Conservation (phyloP, 192 early-diverging fungal species). For the Paraglomus occultum region DNA sequence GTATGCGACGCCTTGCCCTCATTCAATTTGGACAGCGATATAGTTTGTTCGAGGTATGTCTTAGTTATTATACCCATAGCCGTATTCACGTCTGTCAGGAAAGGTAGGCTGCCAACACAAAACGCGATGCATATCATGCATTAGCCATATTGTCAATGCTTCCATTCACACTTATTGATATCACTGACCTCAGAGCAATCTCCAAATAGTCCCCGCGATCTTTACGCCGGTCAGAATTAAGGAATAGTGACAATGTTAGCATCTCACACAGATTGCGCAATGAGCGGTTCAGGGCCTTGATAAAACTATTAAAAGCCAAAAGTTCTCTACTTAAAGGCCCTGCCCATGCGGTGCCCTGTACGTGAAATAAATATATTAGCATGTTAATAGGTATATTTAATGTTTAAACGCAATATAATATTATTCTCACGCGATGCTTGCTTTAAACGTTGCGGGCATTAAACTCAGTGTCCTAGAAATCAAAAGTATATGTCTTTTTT, state of each 20-base stretch:
- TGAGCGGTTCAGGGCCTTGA: slow-evolving; percentile 57
- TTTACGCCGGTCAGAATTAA: slow-evolving; percentile 48
- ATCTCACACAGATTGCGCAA: slow-evolving; percentile 62
- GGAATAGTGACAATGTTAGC: slow-evolving; percentile 50
- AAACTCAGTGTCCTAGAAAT: slow-evolving; percentile 54
- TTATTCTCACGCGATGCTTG: slow-evolving; percentile 18
- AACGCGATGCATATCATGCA: not conserved
- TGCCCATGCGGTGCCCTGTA: slow-evolving; percentile 49
- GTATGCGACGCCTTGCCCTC: slow-evolving; percentile 14
- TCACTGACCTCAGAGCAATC: slow-evolving; percentile 41
- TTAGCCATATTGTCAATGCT: not conserved
- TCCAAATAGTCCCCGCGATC: slow-evolving; percentile 48
- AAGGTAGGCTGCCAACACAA: slow-evolving; percentile 43
- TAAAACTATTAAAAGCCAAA: slow-evolving; percentile 71
- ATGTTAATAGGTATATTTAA: not conserved
- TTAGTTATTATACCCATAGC: slow-evolving; percentile 51
- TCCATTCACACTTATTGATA: not conserved
- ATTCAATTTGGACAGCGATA: slow-evolving; percentile 24
- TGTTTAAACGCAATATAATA: not conserved
- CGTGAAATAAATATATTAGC: not conserved
- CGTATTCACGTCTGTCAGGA: slow-evolving; percentile 49
- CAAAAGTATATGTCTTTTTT: slow-evolving; percentile 42
- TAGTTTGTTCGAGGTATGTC: slow-evolving; percentile 47
- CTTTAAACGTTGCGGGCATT: slow-evolving; percentile 56
- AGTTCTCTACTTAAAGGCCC: slow-evolving; percentile 68